Evolutionary conservation across 225 moss, liverwort and hornwort species (phyloP).

Genomic region (Climacium dendroides): DNA sequence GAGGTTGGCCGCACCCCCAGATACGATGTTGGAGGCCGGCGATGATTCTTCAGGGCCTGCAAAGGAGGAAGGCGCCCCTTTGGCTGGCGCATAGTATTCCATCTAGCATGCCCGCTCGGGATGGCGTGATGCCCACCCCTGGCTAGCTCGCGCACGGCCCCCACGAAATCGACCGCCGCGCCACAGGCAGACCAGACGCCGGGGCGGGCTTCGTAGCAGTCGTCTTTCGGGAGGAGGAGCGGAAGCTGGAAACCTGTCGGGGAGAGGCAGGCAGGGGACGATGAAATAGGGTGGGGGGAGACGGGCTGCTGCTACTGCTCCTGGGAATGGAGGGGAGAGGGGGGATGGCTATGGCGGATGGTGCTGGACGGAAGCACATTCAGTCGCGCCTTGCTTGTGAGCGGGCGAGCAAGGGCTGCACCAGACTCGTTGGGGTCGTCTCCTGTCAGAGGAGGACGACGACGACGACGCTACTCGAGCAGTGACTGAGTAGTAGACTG

Average conservation of each 20-base stretch:
- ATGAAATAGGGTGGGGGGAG: not conserved
- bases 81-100: constrained; percentile 99
- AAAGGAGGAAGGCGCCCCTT: constrained; percentile 97
- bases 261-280: not conserved
- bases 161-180: constrained; percentile 1
- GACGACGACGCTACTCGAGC: not conserved
- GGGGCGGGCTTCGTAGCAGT: not conserved
- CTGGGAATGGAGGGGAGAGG: not conserved
- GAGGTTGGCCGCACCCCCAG: constrained; percentile 44
- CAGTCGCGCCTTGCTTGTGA: not conserved
- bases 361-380: not conserved
- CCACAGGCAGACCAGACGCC: not conserved
- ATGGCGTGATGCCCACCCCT: constrained; percentile 33
- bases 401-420: not conserved
- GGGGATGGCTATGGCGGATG: constrained; percentile 7
- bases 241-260: not conserved
- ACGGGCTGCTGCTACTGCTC: not conserved
- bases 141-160: not conserved
- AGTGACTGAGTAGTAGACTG: not conserved
- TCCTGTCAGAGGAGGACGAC: not conserved
- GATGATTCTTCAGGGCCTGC: constrained; percentile 59
- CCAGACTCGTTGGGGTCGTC: not conserved
- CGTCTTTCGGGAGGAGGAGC: not conserved
- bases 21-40: constrained; percentile 56
- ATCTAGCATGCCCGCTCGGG: constrained; percentile 96